phyloP scores from a whole-genome alignment of 805 yeast species.

The Nakazawaea holstii region DNA sequence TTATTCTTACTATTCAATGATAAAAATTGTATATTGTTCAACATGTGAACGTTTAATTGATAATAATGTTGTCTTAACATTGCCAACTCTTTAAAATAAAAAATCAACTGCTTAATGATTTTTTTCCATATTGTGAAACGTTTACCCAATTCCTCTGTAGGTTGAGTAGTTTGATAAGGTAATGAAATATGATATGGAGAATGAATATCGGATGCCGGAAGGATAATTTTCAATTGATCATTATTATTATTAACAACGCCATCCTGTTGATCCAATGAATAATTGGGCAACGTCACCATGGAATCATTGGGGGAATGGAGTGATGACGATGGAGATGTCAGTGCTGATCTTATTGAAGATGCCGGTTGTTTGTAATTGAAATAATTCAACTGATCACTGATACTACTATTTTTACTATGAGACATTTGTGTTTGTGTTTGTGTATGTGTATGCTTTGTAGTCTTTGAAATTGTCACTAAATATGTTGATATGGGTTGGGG shows the following conservation, averaged over 20 bases:
- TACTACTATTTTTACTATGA: slow-evolving; percentile 5
- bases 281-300: neutral
- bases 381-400: slow-evolving; percentile 8
- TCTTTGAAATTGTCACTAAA: neutral
- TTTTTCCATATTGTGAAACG: slow-evolving; percentile 55
- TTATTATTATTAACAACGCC: neutral
- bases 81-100: slow-evolving; percentile 44
- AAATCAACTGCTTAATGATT: slow-evolving; percentile 46
- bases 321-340: neutral
- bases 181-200: slow-evolving; percentile 31
- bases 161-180: slow-evolving; percentile 18
- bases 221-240: slow-evolving; percentile 13
- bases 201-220: slow-evolving; percentile 25
- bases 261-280: neutral
- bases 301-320: neutral
- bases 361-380: slow-evolving; percentile 5
- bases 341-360: neutral
- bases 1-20: slow-evolving; percentile 8
- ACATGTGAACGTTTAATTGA: slow-evolving; percentile 44
- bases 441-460: neutral
- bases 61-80: slow-evolving; percentile 49
- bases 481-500: neutral
- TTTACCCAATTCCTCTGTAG: slow-evolving; percentile 46
- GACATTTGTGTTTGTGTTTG: no score
- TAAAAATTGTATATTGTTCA: slow-evolving; percentile 42